Evolutionary conservation across 768 basidiomycete genomes (phyloP), one percentile per base, ranked within the genome.

Genomic region (Rubroboletus satanas): DNA sequence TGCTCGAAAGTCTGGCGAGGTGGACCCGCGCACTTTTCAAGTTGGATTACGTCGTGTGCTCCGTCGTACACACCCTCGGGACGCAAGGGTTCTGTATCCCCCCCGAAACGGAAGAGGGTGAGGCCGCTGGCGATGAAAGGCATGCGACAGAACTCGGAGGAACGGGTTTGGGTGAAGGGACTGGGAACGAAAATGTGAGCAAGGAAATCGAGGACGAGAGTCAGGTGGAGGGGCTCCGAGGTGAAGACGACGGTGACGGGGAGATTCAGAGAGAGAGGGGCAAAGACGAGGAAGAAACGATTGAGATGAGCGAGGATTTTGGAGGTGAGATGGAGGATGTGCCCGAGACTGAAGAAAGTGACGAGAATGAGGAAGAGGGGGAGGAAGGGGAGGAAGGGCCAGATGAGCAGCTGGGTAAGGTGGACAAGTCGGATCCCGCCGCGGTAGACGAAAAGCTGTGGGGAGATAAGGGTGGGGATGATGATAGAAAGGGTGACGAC

Each of bases 371-470:
- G 12, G 80, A 80, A 29, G 74, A 76, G n/a, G 77, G 77, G 5
- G 81, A 79, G 5, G 74, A 75, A 3, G 81, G 77, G 1, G 82
- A 81, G 17, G 75, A 75, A 5, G 80, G 76, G 18, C 82, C 83
- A 17, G 94, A 98, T 41, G 95, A 98, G 59, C 84, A 85, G 58
- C 67, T 95, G 31, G 93, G 84, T 7, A 80, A 93, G 47, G 73
- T 98, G 32, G 93, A 96, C 71, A 80, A 84, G 2, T 75, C 81
- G 17, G 96, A 98, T 72, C 88, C 91, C 9, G 78, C 83, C 26
- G 85, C 87, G 0, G 82, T 97, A 15, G 96, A 98, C 66, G 96
- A 99, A 74, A 98, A 98, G 74, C 76, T 99, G 61, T 98, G 97
- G 96, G 93, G 90, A 18, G 90, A 95, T 58, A 88, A 96, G 61